A percentile compares a stretch with the other conserved stretches of the same genome.
Conservation (phyloP, 1,139 yeast genomes). For the Candida sanyaensis region DNA sequence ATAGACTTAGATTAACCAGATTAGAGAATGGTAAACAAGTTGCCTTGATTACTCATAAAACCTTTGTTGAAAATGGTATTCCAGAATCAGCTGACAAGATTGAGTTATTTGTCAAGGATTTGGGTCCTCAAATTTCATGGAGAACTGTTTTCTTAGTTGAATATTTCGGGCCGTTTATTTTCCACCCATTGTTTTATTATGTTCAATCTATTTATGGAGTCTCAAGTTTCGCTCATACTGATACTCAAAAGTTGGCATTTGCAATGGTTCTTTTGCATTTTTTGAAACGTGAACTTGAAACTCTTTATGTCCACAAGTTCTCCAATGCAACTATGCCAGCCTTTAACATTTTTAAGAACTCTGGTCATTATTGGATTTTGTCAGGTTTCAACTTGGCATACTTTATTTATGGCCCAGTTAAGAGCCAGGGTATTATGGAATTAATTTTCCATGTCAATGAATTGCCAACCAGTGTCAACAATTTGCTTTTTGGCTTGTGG, state of each 20-base stretch:
- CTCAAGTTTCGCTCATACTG: slow-evolving; percentile 20
- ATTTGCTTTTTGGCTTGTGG: slow-evolving; percentile 52
- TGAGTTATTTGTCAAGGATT: slow-evolving; percentile 66
- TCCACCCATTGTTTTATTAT: slow-evolving; percentile 72
- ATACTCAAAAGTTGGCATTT: slow-evolving; percentile 56
- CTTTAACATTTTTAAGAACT: slow-evolving; percentile 83
- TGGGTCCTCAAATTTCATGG: slow-evolving; percentile 95
- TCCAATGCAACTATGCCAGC: slow-evolving; percentile 92
- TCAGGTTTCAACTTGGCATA: slow-evolving; percentile 74
- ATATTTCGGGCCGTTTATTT: slow-evolving; percentile 83
- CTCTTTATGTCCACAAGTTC: slow-evolving; percentile 79
- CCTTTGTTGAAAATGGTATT: slow-evolving; percentile 35
- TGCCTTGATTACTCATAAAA: slow-evolving; percentile 32
- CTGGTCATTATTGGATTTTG: slow-evolving; percentile 86
- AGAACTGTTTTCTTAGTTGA: slow-evolving; percentile 83
- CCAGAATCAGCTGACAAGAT: slow-evolving; percentile 27
- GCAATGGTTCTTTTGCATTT: slow-evolving; percentile 71
- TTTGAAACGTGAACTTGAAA: slow-evolving; percentile 84
- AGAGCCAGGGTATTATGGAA: slow-evolving; percentile 13
- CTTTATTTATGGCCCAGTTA: slow-evolving; percentile 65
- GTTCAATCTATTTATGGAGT: slow-evolving; percentile 22
- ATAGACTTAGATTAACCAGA: slow-evolving; percentile 40
- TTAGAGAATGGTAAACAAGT: slow-evolving; percentile 32
- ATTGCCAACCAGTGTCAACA: slow-evolving; percentile 24
- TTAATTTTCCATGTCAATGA: slow-evolving; percentile 36